Evolutionary conservation across 2,329 filamentous ascomycete genomes (phyloP), one percentile per base, ranked within the genome.

Genomic region (Exophiala alcalophila): DNA sequence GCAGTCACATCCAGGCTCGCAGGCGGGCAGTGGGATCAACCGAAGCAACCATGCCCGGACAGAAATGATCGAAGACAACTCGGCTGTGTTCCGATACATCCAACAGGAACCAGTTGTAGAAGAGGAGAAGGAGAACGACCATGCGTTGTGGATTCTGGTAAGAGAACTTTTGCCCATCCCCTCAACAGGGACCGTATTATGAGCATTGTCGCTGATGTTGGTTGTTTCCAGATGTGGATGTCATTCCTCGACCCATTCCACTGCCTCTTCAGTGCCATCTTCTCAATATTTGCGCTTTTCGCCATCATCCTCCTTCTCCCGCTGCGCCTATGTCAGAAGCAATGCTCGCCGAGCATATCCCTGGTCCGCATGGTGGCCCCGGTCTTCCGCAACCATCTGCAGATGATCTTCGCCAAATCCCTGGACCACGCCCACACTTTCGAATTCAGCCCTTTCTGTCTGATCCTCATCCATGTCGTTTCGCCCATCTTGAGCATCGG

Each of bases 401-500:
- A 52, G 40, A 50, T 52, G 46, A 50, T 56, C 42, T 52, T 44
- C 33, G 52, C 52, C 8, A 32, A 40, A 25, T 54, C 55, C 7
- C 36, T 61, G 59, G 60, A 49, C 36, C 29, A 45, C 27, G 52
- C 52, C 35, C 48, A 56, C 33, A 50, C 55, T 14, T 59, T 59
- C 31, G 51, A 56, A 30, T 67, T 65, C 53, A 62, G 61, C 34
- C 52, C 65, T 3, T 55, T 63, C 2, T 66, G 68, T 59, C 66
- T 81, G 11, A 61, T 80, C 6, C 49, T 71, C 38, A 68, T 81
- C 34, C 70, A 78, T 48, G 54, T 78, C 1, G 61, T 78, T 18
- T 76, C 76, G 3, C 76, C 78, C 2, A 56, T 81, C 26, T 60
- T 80, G 34, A 76, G 76, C 39, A 61, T 80, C 8, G 75, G 71